Evolutionary conservation across 495 filamentous ascomycete species (phyloP), one percentile per base, ranked within the genome.

Genomic region (Aspergillus panamensis): DNA sequence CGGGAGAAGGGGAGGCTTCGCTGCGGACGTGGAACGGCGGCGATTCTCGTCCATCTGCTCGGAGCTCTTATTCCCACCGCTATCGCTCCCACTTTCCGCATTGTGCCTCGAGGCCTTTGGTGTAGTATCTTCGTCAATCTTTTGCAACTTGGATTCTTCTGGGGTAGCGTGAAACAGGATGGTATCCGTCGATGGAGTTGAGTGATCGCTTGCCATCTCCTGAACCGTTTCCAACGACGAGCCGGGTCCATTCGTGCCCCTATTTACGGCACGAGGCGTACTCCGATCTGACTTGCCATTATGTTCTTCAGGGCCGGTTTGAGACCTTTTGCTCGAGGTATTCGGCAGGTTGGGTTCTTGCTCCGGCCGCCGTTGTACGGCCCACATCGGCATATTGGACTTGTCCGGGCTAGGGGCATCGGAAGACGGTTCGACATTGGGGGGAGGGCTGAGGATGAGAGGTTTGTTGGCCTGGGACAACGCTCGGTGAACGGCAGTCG

Each of bases 141-240:
- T 69, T 42, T 72, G 68, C 59, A 77, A 60, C 52, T 62, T 64
- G 12, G 68, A 57, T 20, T 77, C 73, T 37, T 72, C 73, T 39
- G 65, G 51, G 16, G 61, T 59, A 14, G 62, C 53, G 44, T 62
- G 63, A 48, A 69, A 66, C 20, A 75, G 61, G 73, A 76, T 51
- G 56, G 71, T 71, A 66, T 83, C 66, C 67, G 77, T 73, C 49
- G 78, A 82, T 0, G 89, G 89, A 12, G 91, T 90, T 29, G 84
- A 83, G 29, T 91, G 87, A 60, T 90, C 81, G 71, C 90, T 96
- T 48, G 85, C 85, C 69, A 73, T 73, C 75, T 98, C 94, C 68
- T 96, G 87, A 30, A 98, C 94, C 0, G 94, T 98, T 71, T 96
- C 94, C 51, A 98, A 76, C 42, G 83, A 84, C 16, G 89, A 84